Evolutionary conservation across 2,329 filamentous ascomycete genomes (phyloP).

Genomic region (Mycocentrospora acerina): DNA sequence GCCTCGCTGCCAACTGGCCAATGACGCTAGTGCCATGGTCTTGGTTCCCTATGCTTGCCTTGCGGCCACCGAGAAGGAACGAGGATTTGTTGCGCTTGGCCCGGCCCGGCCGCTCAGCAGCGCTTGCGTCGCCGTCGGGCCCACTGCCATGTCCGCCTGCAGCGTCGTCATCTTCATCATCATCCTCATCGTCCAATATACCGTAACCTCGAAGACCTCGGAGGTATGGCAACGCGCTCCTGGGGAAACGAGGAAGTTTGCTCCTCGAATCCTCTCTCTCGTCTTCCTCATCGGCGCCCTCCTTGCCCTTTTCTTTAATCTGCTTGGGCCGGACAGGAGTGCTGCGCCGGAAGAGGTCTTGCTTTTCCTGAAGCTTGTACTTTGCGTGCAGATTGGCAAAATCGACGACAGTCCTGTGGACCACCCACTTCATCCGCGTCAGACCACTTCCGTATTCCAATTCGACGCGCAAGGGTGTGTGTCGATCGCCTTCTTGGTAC

Average conservation of each 20-base stretch:
- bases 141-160: slow-evolving; percentile 55
- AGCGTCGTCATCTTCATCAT: slow-evolving; percentile 70
- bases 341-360: slow-evolving; percentile 71
- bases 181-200: slow-evolving; percentile 64
- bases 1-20: slow-evolving; percentile 27
- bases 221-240: slow-evolving; percentile 85
- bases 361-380: slow-evolving; percentile 84
- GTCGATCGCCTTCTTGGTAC: slow-evolving; percentile 55
- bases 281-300: slow-evolving; percentile 40
- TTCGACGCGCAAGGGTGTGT: slow-evolving; percentile 87
- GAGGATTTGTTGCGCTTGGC: slow-evolving; percentile 58
- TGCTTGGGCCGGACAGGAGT: not conserved
- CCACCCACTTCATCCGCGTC: slow-evolving; percentile 95
- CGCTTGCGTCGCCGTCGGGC: slow-evolving; percentile 67
- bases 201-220: slow-evolving; percentile 72
- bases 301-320: slow-evolving; percentile 17
- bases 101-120: slow-evolving; percentile 61
- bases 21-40: slow-evolving; percentile 26
- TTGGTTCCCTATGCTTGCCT: slow-evolving; percentile 53
- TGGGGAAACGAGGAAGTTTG: slow-evolving; percentile 87
- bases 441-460: slow-evolving; percentile 94
- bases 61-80: slow-evolving; percentile 59
- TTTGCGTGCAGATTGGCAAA: slow-evolving; percentile 91
- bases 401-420: slow-evolving; percentile 82
- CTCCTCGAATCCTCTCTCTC: slow-evolving; percentile 63